phyloP scores from a whole-genome alignment of 2,329 filamentous ascomycete genomes.

The Cladosporium sp. region DNA sequence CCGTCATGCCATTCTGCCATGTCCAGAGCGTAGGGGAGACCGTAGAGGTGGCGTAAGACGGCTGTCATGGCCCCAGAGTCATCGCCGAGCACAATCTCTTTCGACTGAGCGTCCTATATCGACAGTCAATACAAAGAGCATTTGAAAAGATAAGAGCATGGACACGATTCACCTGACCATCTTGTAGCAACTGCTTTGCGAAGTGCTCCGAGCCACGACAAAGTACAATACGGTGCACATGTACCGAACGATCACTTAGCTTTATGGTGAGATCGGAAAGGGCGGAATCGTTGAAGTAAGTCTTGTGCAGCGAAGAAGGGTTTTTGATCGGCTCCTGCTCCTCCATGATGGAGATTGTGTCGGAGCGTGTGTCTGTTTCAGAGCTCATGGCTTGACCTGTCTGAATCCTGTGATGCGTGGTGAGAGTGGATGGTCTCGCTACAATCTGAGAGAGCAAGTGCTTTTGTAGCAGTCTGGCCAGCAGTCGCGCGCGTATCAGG shows the following conservation, averaged over 20 bases:
- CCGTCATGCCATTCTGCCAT: neutral
- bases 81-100: neutral
- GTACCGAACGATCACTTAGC: neutral
- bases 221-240: neutral
- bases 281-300: neutral
- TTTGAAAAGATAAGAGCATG: no score
- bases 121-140: neutral
- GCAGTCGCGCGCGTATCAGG: no score
- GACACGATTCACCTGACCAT: no score
- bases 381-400: neutral
- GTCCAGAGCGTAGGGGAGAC: slow-evolving; percentile 48
- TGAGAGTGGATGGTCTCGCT: no score
- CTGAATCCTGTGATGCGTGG: neutral
- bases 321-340: neutral
- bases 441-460: no score
- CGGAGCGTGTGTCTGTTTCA: neutral
- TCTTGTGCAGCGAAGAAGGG: neutral
- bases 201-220: neutral
- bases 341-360: neutral
- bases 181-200: no score
- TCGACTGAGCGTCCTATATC: neutral
- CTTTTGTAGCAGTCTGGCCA: no score
- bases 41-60: neutral
- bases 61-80: neutral
- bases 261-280: neutral